Evolutionary conservation across 2,329 filamentous ascomycete species (phyloP).

Genomic region (Diaporthe caulivora): DNA sequence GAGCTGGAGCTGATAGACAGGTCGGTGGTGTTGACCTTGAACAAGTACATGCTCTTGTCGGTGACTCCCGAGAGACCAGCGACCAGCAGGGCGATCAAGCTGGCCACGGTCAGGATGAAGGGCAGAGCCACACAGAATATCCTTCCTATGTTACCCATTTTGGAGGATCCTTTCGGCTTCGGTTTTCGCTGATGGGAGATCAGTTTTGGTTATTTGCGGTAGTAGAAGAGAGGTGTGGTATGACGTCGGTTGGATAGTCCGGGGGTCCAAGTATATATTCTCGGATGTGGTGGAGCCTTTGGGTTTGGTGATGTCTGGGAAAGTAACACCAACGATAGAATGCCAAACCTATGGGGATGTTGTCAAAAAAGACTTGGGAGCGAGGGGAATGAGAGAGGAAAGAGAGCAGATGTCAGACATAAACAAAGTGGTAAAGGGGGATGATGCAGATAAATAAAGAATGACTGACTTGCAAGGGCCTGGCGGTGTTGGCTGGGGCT

Average conservation of each 20-base stretch:
- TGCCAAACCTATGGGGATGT: conserved; percentile 9
- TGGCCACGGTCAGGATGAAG: conserved; percentile 82
- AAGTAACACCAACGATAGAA: conserved; percentile 26
- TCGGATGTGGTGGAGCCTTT: not conserved
- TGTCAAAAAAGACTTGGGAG: not conserved
- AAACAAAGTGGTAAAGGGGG: conserved; percentile 13
- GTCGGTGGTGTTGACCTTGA: conserved; percentile 72
- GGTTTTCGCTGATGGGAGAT: not conserved
- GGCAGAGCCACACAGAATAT: conserved; percentile 90
- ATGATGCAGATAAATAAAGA: conserved; percentile 34
- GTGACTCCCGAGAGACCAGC: conserved; percentile 68
- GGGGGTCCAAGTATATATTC: conserved; percentile 1
- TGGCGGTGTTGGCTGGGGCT: conserved; percentile 30
- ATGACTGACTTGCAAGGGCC: not conserved
- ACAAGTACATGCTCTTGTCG: conserved; percentile 69
- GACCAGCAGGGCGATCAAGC: conserved; percentile 77
- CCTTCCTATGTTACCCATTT: conserved; percentile 74
- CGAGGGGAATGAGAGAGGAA: conserved; percentile 23
- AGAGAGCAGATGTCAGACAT: not conserved
- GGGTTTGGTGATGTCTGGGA: not conserved
- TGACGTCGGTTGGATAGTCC: conserved; percentile 11
- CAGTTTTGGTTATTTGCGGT: not conserved
- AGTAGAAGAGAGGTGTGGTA: not conserved
- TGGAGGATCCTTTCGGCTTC: not conserved
- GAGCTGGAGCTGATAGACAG: conserved; percentile 64